Evolutionary conservation across 1,139 yeast genomes (phyloP), one percentile per base, ranked within the genome.

Genomic region (Suhomyces guaymorum): DNA sequence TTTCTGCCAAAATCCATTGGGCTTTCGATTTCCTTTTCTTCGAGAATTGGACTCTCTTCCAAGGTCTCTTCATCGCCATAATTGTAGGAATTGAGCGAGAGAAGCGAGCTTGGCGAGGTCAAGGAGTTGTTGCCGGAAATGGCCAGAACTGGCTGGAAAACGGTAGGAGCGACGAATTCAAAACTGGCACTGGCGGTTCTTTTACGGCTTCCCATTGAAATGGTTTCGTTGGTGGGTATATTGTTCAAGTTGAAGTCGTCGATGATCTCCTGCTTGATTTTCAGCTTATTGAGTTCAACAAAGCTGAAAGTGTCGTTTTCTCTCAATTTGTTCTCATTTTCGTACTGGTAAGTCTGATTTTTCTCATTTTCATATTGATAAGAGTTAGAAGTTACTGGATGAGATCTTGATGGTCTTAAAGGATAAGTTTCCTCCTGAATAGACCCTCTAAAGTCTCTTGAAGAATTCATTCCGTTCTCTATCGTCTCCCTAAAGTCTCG

Each of bases 231-330:
- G 24, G 55, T 63, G 37, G 67, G 67, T 17, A 66, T 63, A 39
- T 65, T 66, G 49, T 66, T 66, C 41, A 66, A 51, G 32, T 54
- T 44, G 43, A 66, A 66, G 44, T 67, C 73, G 39, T 66, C 68
- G 33, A 65, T 64, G 38, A 66, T 66, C 39, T 67, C 71, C 42
- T 66, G 70, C 43, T 67, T 68, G 44, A 66, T 59, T 38, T 60
- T 56, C 28, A 47, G 46, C 41, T 58, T 61, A 37, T 61, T 66
- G 39, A 51, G 45, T 16, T 39, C 33, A 17, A 27, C 26, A 26
- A 28, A 33, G 11, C 21, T 24, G n/a, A 13, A 15, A 21, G n/a
- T n/a, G n/a, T n/a, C n/a, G n/a, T n/a, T n/a, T n/a, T n/a, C n/a
- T n/a, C n/a, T n/a, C n/a, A n/a, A n/a, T n/a, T n/a, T n/a, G n/a